Conservation (phyloP, 495 filamentous ascomycete genomes). For the Penicillium atrosanguineum region DNA sequence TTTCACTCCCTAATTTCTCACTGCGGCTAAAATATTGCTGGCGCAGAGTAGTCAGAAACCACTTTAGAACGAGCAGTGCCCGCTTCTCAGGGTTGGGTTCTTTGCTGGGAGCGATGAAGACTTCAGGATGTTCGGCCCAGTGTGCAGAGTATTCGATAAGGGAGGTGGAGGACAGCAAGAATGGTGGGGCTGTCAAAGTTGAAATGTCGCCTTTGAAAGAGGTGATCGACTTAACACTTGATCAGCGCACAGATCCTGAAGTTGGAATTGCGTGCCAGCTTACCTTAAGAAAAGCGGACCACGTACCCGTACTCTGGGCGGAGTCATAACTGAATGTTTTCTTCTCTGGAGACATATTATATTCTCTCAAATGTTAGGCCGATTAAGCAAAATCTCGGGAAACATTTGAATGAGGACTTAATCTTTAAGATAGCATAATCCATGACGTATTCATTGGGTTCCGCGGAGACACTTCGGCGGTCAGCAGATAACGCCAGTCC, state of each 20-base stretch:
- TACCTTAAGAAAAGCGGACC: slow-evolving; percentile 55
- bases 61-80: slow-evolving; percentile 85
- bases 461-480: no score
- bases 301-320: slow-evolving; percentile 47
- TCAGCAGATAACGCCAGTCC: no score
- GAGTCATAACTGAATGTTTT: slow-evolving; percentile 34
- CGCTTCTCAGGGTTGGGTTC: slow-evolving; percentile 82
- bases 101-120: slow-evolving; percentile 81
- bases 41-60: slow-evolving; percentile 95
- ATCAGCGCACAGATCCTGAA: slow-evolving; percentile 6
- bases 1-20: slow-evolving; percentile 90
- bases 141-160: slow-evolving; percentile 94
- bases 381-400: no score
- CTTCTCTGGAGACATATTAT: slow-evolving; percentile 36
- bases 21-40: slow-evolving; percentile 90
- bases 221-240: slow-evolving; percentile 69
- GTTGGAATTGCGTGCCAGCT: not conserved
- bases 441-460: no score
- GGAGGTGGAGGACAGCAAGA: slow-evolving; percentile 89
- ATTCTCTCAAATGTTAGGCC: no score
- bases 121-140: slow-evolving; percentile 89
- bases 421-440: no score
- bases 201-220: slow-evolving; percentile 96
- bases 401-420: no score
- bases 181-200: slow-evolving; percentile 89